phyloP scores from a whole-genome alignment of 179 eudicot species.

The Beta lomatogona region DNA sequence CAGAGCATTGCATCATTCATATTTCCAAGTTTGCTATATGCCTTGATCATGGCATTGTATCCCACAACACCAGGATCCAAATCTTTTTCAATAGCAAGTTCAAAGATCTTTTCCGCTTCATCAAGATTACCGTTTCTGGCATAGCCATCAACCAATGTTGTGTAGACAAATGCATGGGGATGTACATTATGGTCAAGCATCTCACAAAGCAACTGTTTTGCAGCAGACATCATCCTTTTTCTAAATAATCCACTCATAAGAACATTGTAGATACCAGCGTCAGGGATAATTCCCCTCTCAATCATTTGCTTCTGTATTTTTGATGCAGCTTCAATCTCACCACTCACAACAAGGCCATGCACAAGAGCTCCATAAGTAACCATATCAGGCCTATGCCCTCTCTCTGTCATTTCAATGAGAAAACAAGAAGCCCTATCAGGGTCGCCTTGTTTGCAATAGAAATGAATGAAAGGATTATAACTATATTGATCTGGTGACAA shows the following conservation, averaged over 20 bases:
- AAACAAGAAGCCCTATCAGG: conserved; percentile 60
- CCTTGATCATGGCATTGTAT: conserved; percentile 86
- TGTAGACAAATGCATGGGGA: conserved; percentile 68
- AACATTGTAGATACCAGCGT: conserved; percentile 78
- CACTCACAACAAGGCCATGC: conserved; percentile 72
- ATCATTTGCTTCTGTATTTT: conserved; percentile 61
- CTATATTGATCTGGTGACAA: conserved; percentile 59
- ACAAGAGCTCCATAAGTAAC: conserved; percentile 79
- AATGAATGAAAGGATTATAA: conserved; percentile 76
- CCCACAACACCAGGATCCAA: conserved; percentile 65
- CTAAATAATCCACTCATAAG: conserved; percentile 75
- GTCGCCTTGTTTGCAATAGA: conserved; percentile 59
- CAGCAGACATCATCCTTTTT: conserved; percentile 59
- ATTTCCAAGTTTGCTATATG: conserved; percentile 71
- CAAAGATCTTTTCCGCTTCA: conserved; percentile 72
- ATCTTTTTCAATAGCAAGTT: conserved; percentile 47
- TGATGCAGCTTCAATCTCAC: conserved; percentile 73
- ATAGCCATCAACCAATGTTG: conserved; percentile 78
- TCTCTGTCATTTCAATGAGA: conserved; percentile 65
- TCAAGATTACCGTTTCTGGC: conserved; percentile 60
- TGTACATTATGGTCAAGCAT: conserved; percentile 73
- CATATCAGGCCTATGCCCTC: conserved; percentile 67
- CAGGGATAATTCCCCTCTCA: conserved; percentile 69
- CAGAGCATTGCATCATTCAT: conserved; percentile 71
- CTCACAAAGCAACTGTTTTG: conserved; percentile 62